These are phyloP conservation scores for Panaeolus papilionaceus DNA, from an alignment of 768 basidiomycete genomes.

Conservation along the genomic window DNA sequence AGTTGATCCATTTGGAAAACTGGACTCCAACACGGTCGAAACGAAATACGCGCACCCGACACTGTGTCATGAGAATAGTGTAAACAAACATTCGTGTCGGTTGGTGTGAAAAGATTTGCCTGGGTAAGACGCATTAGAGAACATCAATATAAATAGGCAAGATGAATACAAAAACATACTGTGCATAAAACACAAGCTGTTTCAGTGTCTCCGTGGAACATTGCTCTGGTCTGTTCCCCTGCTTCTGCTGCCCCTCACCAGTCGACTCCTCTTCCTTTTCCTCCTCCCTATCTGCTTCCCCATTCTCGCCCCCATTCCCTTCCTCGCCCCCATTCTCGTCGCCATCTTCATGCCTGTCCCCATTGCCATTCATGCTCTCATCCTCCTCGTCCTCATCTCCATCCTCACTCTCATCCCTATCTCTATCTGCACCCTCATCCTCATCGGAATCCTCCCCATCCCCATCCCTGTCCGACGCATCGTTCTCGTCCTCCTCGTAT, in stretches of 20 bases:
- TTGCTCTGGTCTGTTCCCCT: background rate
- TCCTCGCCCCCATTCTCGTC: background rate
- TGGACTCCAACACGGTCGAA: slow-evolving; percentile 4
- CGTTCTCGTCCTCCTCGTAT: background rate
- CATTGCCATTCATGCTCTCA: too few relatives aligned
- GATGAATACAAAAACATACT: background rate
- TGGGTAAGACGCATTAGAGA: background rate
- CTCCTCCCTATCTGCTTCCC: background rate
- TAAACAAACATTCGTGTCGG: background rate
- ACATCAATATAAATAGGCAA: background rate
- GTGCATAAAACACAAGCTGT: background rate
- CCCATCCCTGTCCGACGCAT: background rate
- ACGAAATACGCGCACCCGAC: background rate
- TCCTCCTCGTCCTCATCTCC: too few relatives aligned
- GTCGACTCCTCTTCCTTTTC: background rate
- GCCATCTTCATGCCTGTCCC: too few relatives aligned
- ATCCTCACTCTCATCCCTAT: too few relatives aligned
- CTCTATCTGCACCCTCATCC: too few relatives aligned
- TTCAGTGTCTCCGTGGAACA: background rate
- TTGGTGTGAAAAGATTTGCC: background rate
- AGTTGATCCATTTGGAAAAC: background rate
- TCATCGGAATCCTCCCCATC: background rate
- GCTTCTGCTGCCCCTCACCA: too few relatives aligned
- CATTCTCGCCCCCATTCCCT: too few relatives aligned
- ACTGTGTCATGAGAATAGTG: background rate